Percentiles rank a stretch among this genome's conserved stretches.
Conservation (phyloP, 164 flowering plant genomes). For the Tetracentron sinense region DNA sequence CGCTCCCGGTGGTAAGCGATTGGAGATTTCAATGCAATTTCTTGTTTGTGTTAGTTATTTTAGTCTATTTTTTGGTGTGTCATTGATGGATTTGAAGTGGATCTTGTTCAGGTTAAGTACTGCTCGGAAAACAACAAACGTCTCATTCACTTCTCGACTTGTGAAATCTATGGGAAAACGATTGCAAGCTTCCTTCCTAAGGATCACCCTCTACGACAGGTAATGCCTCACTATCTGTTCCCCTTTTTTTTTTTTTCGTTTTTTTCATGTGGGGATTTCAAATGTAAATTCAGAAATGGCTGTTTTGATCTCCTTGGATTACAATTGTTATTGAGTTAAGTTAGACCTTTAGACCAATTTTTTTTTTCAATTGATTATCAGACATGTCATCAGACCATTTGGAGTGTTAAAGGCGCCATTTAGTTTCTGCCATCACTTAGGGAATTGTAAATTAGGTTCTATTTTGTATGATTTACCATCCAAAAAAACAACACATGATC, state of each 20-base stretch:
- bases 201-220: slow-evolving; percentile 84
- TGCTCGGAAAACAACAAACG: slow-evolving; percentile 97
- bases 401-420: too few relatives aligned
- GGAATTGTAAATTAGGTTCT: too few relatives aligned
- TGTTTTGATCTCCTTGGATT: too few relatives aligned
- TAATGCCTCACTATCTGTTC: slow-evolving; percentile 24
- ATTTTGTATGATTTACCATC: too few relatives aligned
- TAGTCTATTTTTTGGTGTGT: not conserved
- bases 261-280: not conserved
- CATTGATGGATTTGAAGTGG: slow-evolving; percentile 16
- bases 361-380: too few relatives aligned
- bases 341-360: too few relatives aligned
- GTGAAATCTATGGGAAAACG: slow-evolving; percentile 97
- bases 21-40: not conserved
- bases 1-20: slow-evolving; percentile 70
- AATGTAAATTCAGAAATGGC: too few relatives aligned
- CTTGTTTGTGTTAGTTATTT: not conserved
- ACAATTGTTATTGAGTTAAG: too few relatives aligned
- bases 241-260: not conserved
- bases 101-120: slow-evolving; percentile 62
- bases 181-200: slow-evolving; percentile 90
- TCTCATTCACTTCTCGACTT: slow-evolving; percentile 95
- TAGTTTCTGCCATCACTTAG: too few relatives aligned
- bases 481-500: too few relatives aligned
- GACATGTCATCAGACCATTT: too few relatives aligned